Base-by-base conservation (phyloP, 768 basidiomycete species). In the Amanita polypyramis region DNA sequence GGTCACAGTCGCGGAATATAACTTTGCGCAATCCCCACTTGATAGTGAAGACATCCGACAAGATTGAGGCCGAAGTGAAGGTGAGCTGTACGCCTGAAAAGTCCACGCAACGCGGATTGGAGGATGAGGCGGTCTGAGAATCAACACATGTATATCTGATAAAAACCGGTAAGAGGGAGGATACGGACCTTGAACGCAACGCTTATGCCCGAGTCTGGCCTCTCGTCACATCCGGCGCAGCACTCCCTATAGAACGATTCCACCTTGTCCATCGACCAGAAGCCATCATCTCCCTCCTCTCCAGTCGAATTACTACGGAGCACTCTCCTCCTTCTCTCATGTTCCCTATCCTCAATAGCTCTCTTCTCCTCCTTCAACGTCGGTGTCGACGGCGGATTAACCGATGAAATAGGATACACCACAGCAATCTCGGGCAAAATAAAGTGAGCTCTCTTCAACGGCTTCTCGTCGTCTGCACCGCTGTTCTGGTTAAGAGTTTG, bases 21-120 rank as follows among this genome's bases (percentile, higher is more conserved):
- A 95, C 69, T 57, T 91, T 94, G 21, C 85, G 72, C 15, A 96
- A 67, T 0, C 93, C 94, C 87, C 93, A 97, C 63, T 97, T 91
- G 49, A 96, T 83, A 6, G 80, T 79, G 53, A 98, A 80, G 11
- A 96, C 80, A 63, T 98, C 95, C 0, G 95, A 85, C 14, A 99
- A 73, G 14, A 92, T 81, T 10, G 83, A 80, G 0, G 90, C 85
- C 0, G 78, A 71, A 1, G 80, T 73, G 1, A 73, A 62, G 0
- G 78, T 85, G 15, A 98, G 72, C 56, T 82, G 83, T 17, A 85
- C 78, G 8, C 85, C 78, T 2, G 90, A 83, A n/a, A 91, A 69
- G 61, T 92, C 85, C 14, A 93, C 74, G 0, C 80, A 72, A 14
- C 89, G 76, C 0, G 90, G 88, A 35, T 65, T 70, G 8, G 70